Conservation (phyloP, 1,139 yeast species). For the Saccharomyces hybrid region DNA sequence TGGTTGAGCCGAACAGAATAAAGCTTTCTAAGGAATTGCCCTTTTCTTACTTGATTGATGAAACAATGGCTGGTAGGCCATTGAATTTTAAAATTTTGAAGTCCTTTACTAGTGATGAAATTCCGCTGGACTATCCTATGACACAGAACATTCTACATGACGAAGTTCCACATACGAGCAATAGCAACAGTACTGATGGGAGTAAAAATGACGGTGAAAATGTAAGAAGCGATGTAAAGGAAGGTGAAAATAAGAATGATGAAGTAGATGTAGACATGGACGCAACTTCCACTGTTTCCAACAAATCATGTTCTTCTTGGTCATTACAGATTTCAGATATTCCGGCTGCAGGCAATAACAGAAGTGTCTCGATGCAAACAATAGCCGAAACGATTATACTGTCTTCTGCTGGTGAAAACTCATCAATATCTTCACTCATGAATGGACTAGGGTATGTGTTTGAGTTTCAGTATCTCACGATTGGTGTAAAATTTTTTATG, state of each 20-base stretch:
- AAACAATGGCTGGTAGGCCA: not conserved
- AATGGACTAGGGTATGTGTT: constrained; percentile 65
- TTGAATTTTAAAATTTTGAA: constrained; percentile 11
- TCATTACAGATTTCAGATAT: constrained; percentile 66
- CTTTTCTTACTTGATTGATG: constrained; percentile 7
- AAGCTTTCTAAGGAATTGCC: constrained; percentile 24
- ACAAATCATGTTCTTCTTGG: constrained; percentile 37
- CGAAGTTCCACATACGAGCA: not conserved
- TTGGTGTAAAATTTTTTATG: constrained; percentile 45
- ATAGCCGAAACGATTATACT: constrained; percentile 57
- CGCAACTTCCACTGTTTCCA: not conserved
- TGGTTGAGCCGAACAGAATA: constrained; percentile 29
- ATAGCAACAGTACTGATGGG: not conserved
- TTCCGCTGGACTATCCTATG: constrained; percentile 5
- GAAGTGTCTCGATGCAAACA: constrained; percentile 58
- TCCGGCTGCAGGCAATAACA: constrained; percentile 73
- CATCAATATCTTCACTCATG: constrained; percentile 37
- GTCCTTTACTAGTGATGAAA: constrained; percentile 5
- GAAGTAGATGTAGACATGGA: constrained; percentile 1
- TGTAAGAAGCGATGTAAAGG: not conserved
- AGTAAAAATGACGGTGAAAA: not conserved
- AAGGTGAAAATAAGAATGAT: not conserved
- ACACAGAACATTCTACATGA: not conserved
- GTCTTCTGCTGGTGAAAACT: constrained; percentile 29
- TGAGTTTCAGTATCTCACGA: constrained; percentile 43